Percentiles rank a stretch among this genome's conserved stretches.
Conservation (phyloP, 345 rosid genomes). For the Camelina hispida region DNA sequence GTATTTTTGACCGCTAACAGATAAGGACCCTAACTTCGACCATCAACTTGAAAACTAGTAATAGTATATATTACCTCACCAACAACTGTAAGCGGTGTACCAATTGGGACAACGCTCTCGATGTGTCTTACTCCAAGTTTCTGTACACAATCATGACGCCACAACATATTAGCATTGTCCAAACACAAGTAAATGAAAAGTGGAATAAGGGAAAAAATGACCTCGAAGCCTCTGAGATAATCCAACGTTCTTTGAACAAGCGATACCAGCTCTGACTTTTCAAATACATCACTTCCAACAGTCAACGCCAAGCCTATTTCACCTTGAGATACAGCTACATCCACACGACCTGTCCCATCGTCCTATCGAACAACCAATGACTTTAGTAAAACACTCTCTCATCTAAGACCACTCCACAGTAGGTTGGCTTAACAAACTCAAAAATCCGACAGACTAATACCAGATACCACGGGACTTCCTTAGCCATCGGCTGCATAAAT, state of each 20-base stretch:
- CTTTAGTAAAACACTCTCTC: no score
- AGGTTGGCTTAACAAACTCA: slow-evolving; percentile 15
- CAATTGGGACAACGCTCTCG: slow-evolving; percentile 76
- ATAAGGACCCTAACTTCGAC: background rate
- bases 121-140: slow-evolving; percentile 88
- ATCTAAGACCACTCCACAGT: no score
- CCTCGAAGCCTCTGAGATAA: slow-evolving; percentile 87
- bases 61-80: slow-evolving; percentile 67
- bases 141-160: slow-evolving; percentile 48
- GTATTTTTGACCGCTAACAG: background rate
- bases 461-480: no score
- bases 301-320: no score
- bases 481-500: slow-evolving; percentile 66
- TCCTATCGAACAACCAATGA: no score
- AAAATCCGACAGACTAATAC: background rate
- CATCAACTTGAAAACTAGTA: no score
- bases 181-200: slow-evolving; percentile 3
- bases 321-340: no score
- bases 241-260: no score
- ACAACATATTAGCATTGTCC: background rate
- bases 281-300: no score
- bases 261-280: no score
- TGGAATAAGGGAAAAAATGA: slow-evolving; percentile 37
- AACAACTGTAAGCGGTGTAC: slow-evolving; percentile 41
- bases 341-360: no score